Percentiles rank a stretch among this genome's conserved stretches.
phyloP scores from a whole-genome alignment of 2,329 filamentous ascomycete species.

The Colletotrichum cereale region DNA sequence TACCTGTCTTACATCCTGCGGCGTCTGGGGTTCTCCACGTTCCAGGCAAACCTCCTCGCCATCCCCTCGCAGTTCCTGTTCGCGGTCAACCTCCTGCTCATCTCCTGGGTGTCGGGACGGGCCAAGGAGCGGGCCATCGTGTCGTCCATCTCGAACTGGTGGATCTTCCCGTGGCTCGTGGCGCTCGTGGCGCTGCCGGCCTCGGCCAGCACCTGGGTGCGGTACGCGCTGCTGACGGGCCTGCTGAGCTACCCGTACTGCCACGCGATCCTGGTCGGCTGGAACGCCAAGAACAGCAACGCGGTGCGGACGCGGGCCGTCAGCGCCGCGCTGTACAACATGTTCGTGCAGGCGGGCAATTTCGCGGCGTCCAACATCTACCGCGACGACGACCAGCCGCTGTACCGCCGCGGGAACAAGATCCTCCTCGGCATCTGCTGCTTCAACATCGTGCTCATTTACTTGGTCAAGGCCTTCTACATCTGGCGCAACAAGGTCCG shows the following conservation, averaged over 20 bases:
- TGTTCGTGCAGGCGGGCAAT: conserved; percentile 57
- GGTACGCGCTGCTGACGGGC: conserved; percentile 52
- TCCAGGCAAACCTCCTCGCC: conserved; percentile 60
- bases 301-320: conserved; percentile 62
- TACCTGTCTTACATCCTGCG: conserved; percentile 61
- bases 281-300: conserved; percentile 62
- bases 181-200: conserved; percentile 56
- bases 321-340: conserved; percentile 63
- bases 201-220: conserved; percentile 55
- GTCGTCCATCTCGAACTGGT: conserved; percentile 61
- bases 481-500: conserved; percentile 60
- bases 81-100: conserved; percentile 59
- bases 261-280: conserved; percentile 61
- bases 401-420: conserved; percentile 64
- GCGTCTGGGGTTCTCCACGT: conserved; percentile 58
- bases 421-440: conserved; percentile 61
- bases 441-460: conserved; percentile 61
- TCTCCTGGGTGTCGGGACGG: conserved; percentile 59
- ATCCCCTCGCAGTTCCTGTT: conserved; percentile 60
- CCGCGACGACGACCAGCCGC: conserved; percentile 65
- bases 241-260: conserved; percentile 63
- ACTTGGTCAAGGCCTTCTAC: conserved; percentile 60
- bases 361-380: conserved; percentile 65
- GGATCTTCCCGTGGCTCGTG: conserved; percentile 63
- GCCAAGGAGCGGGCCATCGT: conserved; percentile 59